A percentile compares a stretch with the other conserved stretches of the same genome.
Evolutionary conservation across 495 filamentous ascomycete species (phyloP).

Genomic region (Talaromyces stipitatus): DNA sequence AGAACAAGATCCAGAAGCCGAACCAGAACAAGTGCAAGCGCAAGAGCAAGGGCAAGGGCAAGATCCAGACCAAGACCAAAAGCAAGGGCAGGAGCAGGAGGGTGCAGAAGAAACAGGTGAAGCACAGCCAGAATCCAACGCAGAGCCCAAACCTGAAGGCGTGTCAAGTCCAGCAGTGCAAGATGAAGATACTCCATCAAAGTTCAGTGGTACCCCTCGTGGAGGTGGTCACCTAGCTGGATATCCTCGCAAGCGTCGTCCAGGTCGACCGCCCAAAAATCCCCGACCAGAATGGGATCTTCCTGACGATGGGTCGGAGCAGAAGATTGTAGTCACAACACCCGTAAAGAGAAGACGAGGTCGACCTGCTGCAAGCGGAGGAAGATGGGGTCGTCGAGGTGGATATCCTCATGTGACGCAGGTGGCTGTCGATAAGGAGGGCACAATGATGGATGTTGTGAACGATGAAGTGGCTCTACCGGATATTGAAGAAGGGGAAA

Average conservation of each 20-base stretch:
- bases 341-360: slow-evolving; percentile 61
- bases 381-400: slow-evolving; percentile 55
- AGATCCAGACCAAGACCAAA: neutral
- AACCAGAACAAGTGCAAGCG: slow-evolving; percentile 3
- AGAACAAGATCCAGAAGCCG: slow-evolving; percentile 1
- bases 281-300: slow-evolving; percentile 67
- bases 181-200: slow-evolving; percentile 31
- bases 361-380: slow-evolving; percentile 59
- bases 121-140: slow-evolving; percentile 20
- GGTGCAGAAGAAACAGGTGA: slow-evolving; percentile 7
- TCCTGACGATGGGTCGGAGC: slow-evolving; percentile 47
- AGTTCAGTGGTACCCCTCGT: slow-evolving; percentile 19
- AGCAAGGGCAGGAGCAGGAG: slow-evolving; percentile 9
- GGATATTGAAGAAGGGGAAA: slow-evolving; percentile 80
- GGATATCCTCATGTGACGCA: slow-evolving; percentile 69
- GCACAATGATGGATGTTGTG: slow-evolving; percentile 83
- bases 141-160: slow-evolving; percentile 17
- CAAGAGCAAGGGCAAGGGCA: slow-evolving; percentile 6
- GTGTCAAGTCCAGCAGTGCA: slow-evolving; percentile 28
- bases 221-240: slow-evolving; percentile 35
- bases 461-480: slow-evolving; percentile 87
- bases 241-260: slow-evolving; percentile 65
- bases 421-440: slow-evolving; percentile 89
- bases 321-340: slow-evolving; percentile 46
- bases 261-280: slow-evolving; percentile 82